Evolutionary conservation across 148 eudicot genomes (phyloP).

Genomic region (Nepenthes mirabilis): DNA sequence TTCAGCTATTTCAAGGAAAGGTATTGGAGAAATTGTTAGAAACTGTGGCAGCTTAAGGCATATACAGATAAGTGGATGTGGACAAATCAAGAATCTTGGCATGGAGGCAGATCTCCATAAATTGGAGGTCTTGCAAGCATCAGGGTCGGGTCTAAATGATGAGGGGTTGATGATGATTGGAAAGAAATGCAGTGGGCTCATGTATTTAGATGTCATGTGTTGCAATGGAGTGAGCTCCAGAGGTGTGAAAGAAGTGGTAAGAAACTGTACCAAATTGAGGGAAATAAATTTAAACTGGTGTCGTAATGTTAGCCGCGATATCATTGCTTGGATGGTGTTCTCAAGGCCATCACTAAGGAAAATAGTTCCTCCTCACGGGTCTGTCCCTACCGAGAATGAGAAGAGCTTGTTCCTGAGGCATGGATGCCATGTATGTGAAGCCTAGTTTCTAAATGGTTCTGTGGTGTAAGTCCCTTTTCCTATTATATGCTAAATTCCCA

Average conservation of each 20-base stretch:
- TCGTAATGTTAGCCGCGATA: slow-evolving; percentile 14
- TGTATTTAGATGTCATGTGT: slow-evolving; percentile 33
- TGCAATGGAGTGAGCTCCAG: slow-evolving; percentile 29
- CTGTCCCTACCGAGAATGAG: slow-evolving; percentile 13
- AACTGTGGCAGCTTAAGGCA: slow-evolving; percentile 25
- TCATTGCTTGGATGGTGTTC: slow-evolving; percentile 35
- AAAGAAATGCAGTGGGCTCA: slow-evolving; percentile 32
- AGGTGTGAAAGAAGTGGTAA: slow-evolving; percentile 27
- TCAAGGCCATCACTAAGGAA: slow-evolving; percentile 41
- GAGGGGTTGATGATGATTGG: slow-evolving; percentile 39
- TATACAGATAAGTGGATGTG: slow-evolving; percentile 35
- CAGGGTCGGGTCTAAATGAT: slow-evolving; percentile 36
- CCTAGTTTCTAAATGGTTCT: slow-evolving; percentile 11
- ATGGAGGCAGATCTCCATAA: slow-evolving; percentile 25
- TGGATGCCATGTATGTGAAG: slow-evolving; percentile 37
- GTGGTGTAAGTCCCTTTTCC: slow-evolving; percentile 9
- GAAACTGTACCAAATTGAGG: slow-evolving; percentile 35
- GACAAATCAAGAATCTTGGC: slow-evolving; percentile 33
- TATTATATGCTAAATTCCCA: background rate
- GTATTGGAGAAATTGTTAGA: slow-evolving; percentile 34
- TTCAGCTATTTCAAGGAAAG: slow-evolving; percentile 24
- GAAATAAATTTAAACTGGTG: slow-evolving; percentile 42
- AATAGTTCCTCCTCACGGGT: slow-evolving; percentile 27
- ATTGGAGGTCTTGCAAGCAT: slow-evolving; percentile 31
- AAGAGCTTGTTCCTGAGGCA: slow-evolving; percentile 30